Evolutionary conservation across 2,329 filamentous ascomycete genomes (phyloP).

Genomic region (Aphanocladium album): DNA sequence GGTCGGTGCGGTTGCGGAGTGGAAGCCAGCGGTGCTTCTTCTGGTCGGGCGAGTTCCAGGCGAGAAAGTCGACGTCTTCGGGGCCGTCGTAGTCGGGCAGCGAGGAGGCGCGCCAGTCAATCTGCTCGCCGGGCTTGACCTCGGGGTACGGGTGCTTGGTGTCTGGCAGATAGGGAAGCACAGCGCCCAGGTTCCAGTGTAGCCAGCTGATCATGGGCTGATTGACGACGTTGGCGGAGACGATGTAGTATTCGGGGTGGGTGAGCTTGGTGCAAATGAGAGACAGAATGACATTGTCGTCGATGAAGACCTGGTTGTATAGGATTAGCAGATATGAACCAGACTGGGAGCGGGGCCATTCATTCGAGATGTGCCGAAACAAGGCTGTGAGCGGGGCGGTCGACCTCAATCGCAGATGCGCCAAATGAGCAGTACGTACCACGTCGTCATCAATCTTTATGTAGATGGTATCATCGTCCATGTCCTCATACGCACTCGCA

Average conservation of each 20-base stretch:
- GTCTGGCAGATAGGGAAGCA: slow-evolving; percentile 51
- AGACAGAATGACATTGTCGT: slow-evolving; percentile 41
- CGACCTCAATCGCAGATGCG: neutral
- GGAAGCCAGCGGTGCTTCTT: slow-evolving; percentile 48
- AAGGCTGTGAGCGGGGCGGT: neutral
- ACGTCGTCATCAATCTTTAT: slow-evolving; percentile 34
- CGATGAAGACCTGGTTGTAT: slow-evolving; percentile 28
- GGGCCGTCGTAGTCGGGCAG: slow-evolving; percentile 30
- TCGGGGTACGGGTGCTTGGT: slow-evolving; percentile 21
- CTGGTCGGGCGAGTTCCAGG: slow-evolving; percentile 31
- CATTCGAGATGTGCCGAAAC: neutral
- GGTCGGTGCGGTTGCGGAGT: slow-evolving; percentile 27
- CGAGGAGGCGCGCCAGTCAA: slow-evolving; percentile 35
- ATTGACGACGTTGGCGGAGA: slow-evolving; percentile 54
- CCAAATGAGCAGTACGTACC: slow-evolving; percentile 24
- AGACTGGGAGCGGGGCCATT: no score
- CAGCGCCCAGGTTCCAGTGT: slow-evolving; percentile 48
- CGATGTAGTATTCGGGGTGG: slow-evolving; percentile 44
- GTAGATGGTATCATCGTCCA: slow-evolving; percentile 42
- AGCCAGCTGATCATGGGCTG: slow-evolving; percentile 49
- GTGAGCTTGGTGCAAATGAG: slow-evolving; percentile 48
- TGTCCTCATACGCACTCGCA: slow-evolving; percentile 35
- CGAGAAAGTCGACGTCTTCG: slow-evolving; percentile 24
- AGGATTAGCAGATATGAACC: slow-evolving; percentile 3
- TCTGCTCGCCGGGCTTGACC: slow-evolving; percentile 21